Conservation (phyloP, 179 eudicot species). For the Beta lomatogona region DNA sequence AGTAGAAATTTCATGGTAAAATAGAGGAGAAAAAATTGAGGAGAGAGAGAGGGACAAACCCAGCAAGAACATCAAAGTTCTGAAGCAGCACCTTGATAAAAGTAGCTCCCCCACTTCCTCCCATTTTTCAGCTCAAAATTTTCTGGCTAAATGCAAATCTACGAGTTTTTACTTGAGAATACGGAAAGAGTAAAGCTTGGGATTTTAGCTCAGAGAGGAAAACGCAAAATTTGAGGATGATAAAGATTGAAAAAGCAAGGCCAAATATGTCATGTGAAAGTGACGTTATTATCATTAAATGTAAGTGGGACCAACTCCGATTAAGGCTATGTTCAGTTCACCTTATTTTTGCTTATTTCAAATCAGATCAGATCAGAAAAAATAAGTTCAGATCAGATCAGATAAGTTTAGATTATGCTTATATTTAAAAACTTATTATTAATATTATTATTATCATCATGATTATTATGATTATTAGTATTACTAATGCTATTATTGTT, state of each 20-base stretch:
- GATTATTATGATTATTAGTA: no score
- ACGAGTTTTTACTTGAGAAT: neutral
- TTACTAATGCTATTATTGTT: no score
- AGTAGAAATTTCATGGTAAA: neutral
- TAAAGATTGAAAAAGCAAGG: neutral
- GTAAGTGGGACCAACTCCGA: no score
- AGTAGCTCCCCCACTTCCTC: conserved; percentile 55
- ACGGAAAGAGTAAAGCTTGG: neutral
- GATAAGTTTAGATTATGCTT: no score
- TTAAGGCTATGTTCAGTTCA: no score
- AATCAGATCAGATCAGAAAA: no score
- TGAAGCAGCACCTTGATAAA: conserved; percentile 64
- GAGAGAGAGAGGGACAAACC: conserved; percentile 43
- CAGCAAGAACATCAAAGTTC: conserved; percentile 87
- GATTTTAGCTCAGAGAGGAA: neutral
- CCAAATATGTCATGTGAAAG: no score
- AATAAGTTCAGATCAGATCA: no score
- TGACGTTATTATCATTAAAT: no score
- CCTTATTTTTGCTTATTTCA: no score
- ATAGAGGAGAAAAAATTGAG: neutral
- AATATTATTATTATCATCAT: no score
- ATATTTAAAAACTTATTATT: no score
- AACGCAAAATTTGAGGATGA: conserved; percentile 3
- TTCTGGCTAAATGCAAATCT: neutral
- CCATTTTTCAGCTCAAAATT: conserved; percentile 28